Evolutionary conservation across 495 filamentous ascomycete genomes (phyloP).

Genomic region (Cryomyces antarcticus): DNA sequence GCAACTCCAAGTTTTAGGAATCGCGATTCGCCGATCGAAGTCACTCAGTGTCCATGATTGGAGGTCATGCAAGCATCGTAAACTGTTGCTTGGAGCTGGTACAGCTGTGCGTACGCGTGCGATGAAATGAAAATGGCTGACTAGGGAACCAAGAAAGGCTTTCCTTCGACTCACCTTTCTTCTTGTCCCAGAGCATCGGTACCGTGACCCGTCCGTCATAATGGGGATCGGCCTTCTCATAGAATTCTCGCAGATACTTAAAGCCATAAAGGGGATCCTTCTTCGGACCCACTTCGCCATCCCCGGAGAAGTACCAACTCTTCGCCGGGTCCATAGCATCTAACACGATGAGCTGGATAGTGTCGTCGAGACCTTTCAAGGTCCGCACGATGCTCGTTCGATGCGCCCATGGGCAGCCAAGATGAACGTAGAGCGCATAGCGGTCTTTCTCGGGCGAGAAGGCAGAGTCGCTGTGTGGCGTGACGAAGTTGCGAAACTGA

Average conservation of each 20-base stretch:
- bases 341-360: slow-evolving; percentile 47
- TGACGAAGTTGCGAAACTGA: slow-evolving; percentile 14
- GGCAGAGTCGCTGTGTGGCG: slow-evolving; percentile 4
- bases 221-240: slow-evolving; percentile 36
- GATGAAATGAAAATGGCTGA: no score
- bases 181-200: slow-evolving; percentile 42
- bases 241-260: slow-evolving; percentile 38
- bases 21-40: no score
- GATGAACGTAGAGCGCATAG: slow-evolving; percentile 62
- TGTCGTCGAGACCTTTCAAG: slow-evolving; percentile 59
- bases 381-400: slow-evolving; percentile 52
- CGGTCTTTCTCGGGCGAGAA: slow-evolving; percentile 57
- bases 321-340: slow-evolving; percentile 33
- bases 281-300: slow-evolving; percentile 8
- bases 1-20: no score
- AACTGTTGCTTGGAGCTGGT: no score
- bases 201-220: slow-evolving; percentile 42
- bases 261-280: slow-evolving; percentile 22
- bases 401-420: slow-evolving; percentile 70
- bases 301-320: slow-evolving; percentile 67
- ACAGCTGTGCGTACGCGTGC: no score
- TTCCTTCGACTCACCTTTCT: slow-evolving; percentile 11
- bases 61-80: no score
- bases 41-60: no score
- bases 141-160: no score